Conservation (phyloP, 257 asterid genomes). For the Rauvolfia tetraphylla region DNA sequence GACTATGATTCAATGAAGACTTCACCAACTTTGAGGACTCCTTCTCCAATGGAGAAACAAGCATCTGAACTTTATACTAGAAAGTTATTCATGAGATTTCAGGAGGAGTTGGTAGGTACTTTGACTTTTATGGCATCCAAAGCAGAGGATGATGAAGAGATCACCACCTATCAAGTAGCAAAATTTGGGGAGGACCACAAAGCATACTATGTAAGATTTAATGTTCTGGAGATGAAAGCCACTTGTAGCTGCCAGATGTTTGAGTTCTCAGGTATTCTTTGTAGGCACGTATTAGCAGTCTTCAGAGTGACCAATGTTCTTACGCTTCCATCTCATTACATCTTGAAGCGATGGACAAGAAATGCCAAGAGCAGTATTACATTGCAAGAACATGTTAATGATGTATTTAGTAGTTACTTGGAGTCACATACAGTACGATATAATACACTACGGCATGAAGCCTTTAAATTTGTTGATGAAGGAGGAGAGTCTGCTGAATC, state of each 20-base stretch:
- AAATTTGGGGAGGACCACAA: slow-evolving; percentile 85
- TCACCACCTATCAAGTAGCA: slow-evolving; percentile 67
- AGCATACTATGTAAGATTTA: slow-evolving; percentile 69
- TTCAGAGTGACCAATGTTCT: slow-evolving; percentile 90
- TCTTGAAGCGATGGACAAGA: slow-evolving; percentile 87
- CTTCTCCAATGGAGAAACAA: slow-evolving; percentile 99
- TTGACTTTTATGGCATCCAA: slow-evolving; percentile 83
- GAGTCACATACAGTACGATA: slow-evolving; percentile 94
- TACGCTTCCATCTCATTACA: slow-evolving; percentile 83
- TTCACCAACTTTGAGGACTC: slow-evolving; percentile 66
- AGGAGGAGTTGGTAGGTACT: slow-evolving; percentile 88
- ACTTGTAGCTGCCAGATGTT: slow-evolving; percentile 93
- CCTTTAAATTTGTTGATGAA: slow-evolving; percentile 76
- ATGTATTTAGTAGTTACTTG: slow-evolving; percentile 64
- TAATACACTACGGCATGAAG: slow-evolving; percentile 82
- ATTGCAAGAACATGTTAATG: slow-evolving; percentile 56
- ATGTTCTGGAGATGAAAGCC: slow-evolving; percentile 88
- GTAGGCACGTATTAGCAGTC: slow-evolving; percentile 87
- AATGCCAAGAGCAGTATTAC: slow-evolving; percentile 78
- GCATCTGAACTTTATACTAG: slow-evolving; percentile 87
- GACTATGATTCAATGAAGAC: slow-evolving; percentile 85
- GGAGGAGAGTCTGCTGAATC: slow-evolving; percentile 70
- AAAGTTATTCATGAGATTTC: slow-evolving; percentile 77
- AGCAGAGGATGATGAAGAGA: slow-evolving; percentile 73
- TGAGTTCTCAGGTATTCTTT: slow-evolving; percentile 92